Conservation (phyloP, 2,329 filamentous ascomycete species). For the Penicillium janthinellum region DNA sequence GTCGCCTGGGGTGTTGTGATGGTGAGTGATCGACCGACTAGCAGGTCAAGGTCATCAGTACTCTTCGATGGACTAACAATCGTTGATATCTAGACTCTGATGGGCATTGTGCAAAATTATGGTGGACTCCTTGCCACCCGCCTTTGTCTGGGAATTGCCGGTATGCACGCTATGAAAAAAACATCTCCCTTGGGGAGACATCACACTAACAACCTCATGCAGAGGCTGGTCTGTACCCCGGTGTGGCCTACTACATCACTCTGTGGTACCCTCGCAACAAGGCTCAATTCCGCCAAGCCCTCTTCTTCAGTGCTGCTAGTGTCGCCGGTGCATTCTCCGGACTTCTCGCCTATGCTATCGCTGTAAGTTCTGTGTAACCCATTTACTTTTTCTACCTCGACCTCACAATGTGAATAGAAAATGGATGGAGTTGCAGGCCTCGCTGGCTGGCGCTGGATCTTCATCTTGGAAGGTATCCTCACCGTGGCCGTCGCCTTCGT, state of each 20-base stretch:
- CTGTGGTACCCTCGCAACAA: constrained; percentile 51
- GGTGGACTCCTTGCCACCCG: constrained; percentile 50
- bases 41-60: no score
- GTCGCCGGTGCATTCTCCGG: constrained; percentile 57
- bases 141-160: constrained; percentile 47
- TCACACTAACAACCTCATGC: neutral
- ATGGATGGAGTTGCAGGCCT: constrained; percentile 54
- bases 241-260: constrained; percentile 49
- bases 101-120: constrained; percentile 51
- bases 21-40: constrained; percentile 20
- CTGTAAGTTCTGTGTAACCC: constrained; percentile 31
- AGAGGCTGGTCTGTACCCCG: constrained; percentile 48
- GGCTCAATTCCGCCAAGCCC: constrained; percentile 47
- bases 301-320: constrained; percentile 52
- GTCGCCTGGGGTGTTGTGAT: constrained; percentile 52
- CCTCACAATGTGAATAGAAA: constrained; percentile 31
- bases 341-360: constrained; percentile 54
- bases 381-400: neutral
- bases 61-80: neutral
- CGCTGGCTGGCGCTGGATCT: constrained; percentile 54
- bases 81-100: constrained; percentile 40
- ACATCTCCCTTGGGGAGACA: neutral
- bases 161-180: constrained; percentile 14
- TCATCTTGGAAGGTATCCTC: constrained; percentile 53
- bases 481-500: constrained; percentile 47